Conservation (phyloP, 441 rosid genomes). For the Populus hybrid region DNA sequence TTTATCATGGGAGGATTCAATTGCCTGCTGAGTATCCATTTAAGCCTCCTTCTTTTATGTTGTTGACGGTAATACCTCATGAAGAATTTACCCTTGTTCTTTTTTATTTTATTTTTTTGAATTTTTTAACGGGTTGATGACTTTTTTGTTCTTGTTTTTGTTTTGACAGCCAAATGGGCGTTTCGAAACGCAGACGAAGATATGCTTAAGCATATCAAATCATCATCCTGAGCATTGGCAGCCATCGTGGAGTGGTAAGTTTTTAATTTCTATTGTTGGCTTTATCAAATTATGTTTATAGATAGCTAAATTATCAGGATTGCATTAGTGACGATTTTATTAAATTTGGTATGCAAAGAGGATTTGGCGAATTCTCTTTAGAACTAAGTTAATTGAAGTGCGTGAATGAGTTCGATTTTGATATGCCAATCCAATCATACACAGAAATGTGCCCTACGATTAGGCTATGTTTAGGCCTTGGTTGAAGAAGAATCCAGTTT, state of each 20-base stretch:
- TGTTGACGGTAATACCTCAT: conserved; percentile 63
- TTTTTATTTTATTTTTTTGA: conserved; percentile 8
- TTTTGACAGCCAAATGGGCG: conserved; percentile 88
- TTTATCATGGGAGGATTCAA: conserved; percentile 95
- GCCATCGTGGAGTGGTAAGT: conserved; percentile 98
- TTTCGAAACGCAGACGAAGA: conserved; percentile 90
- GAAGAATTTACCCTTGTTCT: neutral
- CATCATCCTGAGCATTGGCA: conserved; percentile 99
- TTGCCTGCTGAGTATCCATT: conserved; percentile 93
- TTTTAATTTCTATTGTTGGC: neutral
- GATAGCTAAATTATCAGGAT: neutral
- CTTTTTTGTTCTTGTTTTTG: neutral
- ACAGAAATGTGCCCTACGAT: no score
- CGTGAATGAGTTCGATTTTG: neutral
- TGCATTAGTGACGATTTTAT: neutral
- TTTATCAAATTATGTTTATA: neutral
- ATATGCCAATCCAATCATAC: neutral
- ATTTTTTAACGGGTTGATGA: neutral
- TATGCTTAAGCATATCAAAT: conserved; percentile 94
- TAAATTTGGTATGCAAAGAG: neutral
- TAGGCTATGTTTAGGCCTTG: no score
- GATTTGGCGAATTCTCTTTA: neutral
- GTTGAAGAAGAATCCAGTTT: no score
- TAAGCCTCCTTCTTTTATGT: conserved; percentile 94
- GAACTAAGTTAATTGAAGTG: neutral